Evolutionary conservation across 2,329 filamentous ascomycete genomes (phyloP), one percentile per base, ranked within the genome.

Genomic region (Xylaria digitata): DNA sequence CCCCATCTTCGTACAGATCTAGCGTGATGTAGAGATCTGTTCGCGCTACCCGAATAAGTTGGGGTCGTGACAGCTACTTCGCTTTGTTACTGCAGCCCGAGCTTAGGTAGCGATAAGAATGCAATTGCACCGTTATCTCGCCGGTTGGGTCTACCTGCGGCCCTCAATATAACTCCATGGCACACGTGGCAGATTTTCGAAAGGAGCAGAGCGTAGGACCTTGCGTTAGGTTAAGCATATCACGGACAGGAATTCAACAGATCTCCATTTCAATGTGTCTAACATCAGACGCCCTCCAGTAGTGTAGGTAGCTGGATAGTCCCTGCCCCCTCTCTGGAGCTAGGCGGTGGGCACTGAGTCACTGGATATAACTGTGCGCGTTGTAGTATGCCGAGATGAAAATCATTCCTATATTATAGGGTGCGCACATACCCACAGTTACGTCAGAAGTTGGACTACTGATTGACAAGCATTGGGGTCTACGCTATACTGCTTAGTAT

Each of bases 1-100:
- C 52, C 42, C 54, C 65, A 62, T 65, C 21, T 21, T 62, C 23
- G 42, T 40, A 55, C 57, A 52, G 43, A 61, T 40, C 50, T 67
- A 65, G 56, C 34, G 52, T 9, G 11, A 11, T 19, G 21, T 37
- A 49, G 23, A 17, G 15, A 43, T 2, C 42, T 53, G 45, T 54
- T 53, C 13, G 32, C 52, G 45, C 53, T 58, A 43, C 30, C 49
- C n/a, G 17, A 2, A 50, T 49, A 52, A n/a, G 55, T 13, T 17
- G 34, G n/a, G 46, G 34, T 30, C 13, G 32, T 49, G 43, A 21
- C 45, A 45, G n/a, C 42, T 48, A 15, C 32, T 53, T 49, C 19
- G 21, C 32, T 53, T 49, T 26, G 53, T 30, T 19, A n/a, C 48
- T 43, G 32, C 48, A 48, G 53, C 21, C 19, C 21, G 50, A 40